Percentiles rank a stretch among this genome's conserved stretches.
Conservation (phyloP, 2,329 filamentous ascomycete species). For the Ophioceras dolichostomum region DNA sequence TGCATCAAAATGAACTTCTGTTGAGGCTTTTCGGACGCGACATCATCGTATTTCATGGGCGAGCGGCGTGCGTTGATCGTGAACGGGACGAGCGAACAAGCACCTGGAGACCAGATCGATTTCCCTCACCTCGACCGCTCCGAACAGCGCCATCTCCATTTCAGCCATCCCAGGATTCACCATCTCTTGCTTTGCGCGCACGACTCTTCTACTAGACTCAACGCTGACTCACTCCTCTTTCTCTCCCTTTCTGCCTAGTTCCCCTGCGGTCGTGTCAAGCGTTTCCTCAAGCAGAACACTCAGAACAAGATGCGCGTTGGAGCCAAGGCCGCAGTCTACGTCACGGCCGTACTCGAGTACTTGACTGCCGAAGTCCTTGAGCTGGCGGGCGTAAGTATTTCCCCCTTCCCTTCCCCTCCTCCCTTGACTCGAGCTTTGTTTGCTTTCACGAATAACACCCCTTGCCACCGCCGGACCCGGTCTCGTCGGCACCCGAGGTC, state of each 20-base stretch:
- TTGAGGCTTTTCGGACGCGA: too few species aligned
- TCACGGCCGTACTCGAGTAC: slow-evolving; percentile 96
- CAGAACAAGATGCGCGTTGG: slow-evolving; percentile 99
- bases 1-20: too few species aligned
- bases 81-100: too few species aligned
- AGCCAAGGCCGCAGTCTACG: slow-evolving; percentile 95
- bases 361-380: slow-evolving; percentile 98
- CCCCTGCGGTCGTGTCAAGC: slow-evolving; percentile 98
- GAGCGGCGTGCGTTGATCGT: too few species aligned
- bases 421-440: background rate
- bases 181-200: too few species aligned
- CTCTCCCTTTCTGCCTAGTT: slow-evolving; percentile 47
- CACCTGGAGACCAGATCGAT: too few species aligned
- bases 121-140: too few species aligned
- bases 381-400: slow-evolving; percentile 56
- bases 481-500: too few species aligned
- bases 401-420: background rate
- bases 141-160: too few species aligned
- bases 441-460: background rate
- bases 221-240: background rate
- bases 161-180: too few species aligned
- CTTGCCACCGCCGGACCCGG: background rate
- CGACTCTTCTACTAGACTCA: slow-evolving; percentile 1
- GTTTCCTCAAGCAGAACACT: slow-evolving; percentile 97
- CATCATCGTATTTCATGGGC: too few species aligned